phyloP scores from a whole-genome alignment of 2,329 filamentous ascomycete species.

The Paecilomyces fulvus region DNA sequence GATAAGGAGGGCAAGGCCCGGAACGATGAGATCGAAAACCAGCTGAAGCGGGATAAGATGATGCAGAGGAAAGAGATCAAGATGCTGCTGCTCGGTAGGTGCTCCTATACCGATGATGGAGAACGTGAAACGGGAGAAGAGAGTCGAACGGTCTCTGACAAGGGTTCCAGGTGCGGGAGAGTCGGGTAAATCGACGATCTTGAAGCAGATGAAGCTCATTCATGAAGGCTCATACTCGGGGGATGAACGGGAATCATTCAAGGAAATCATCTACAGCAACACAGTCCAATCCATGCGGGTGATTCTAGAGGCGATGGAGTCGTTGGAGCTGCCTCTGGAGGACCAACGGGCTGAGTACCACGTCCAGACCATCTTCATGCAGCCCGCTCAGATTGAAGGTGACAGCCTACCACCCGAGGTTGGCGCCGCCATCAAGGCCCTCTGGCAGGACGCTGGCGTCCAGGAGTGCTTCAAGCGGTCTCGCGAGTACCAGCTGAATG shows the following conservation, averaged over 20 bases:
- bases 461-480: slow-evolving; percentile 94
- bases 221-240: slow-evolving; percentile 98
- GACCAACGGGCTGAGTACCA: slow-evolving; percentile 93
- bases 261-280: slow-evolving; percentile 66
- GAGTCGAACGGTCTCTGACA: neutral
- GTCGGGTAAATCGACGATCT: slow-evolving; percentile 88
- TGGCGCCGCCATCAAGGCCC: slow-evolving; percentile 79
- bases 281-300: slow-evolving; percentile 64
- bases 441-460: slow-evolving; percentile 89
- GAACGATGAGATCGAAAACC: slow-evolving; percentile 97
- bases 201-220: slow-evolving; percentile 99
- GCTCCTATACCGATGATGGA: neutral
- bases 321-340: slow-evolving; percentile 69
- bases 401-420: slow-evolving; percentile 92
- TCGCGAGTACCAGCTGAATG: slow-evolving; percentile 91
- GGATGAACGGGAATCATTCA: slow-evolving; percentile 66
- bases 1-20: slow-evolving; percentile 99
- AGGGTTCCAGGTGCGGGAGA: slow-evolving; percentile 74
- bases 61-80: slow-evolving; percentile 99
- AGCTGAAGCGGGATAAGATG: slow-evolving; percentile 93
- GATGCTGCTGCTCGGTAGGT: slow-evolving; percentile 94
- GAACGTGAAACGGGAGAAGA: no score
- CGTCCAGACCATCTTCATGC: slow-evolving; percentile 98
- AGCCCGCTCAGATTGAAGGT: slow-evolving; percentile 91
- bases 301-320: slow-evolving; percentile 61